phyloP scores from a whole-genome alignment of 2,329 filamentous ascomycete species.

The Ophiognomonia clavigignenti-juglandacearum region DNA sequence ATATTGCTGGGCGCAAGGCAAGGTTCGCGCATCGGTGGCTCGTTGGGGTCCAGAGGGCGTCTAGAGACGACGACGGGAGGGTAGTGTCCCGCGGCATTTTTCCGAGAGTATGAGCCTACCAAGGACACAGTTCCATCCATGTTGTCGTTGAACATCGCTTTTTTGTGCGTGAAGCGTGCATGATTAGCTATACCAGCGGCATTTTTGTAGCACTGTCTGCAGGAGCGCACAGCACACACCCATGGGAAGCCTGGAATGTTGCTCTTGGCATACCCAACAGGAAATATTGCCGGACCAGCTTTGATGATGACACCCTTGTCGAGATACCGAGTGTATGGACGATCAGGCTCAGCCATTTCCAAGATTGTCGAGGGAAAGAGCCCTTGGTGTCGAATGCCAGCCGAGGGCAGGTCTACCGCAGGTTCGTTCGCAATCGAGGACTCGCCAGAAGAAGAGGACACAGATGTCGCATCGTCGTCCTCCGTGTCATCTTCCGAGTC shows the following conservation, averaged over 20 bases:
- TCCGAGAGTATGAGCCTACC: slow-evolving; percentile 13
- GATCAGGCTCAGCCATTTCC: background rate
- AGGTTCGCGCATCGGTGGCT: slow-evolving; percentile 11
- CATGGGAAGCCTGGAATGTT: background rate
- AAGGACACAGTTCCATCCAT: slow-evolving; percentile 25
- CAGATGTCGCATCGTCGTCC: background rate
- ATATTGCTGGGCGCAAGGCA: background rate
- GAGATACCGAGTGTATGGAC: slow-evolving; percentile 1
- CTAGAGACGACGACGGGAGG: slow-evolving; percentile 21
- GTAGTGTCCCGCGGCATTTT: background rate
- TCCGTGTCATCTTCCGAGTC: background rate
- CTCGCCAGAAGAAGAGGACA: background rate
- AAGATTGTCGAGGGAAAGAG: slow-evolving; percentile 4
- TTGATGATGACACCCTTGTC: background rate
- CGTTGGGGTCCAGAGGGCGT: slow-evolving; percentile 9
- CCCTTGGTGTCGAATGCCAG: slow-evolving; percentile 2
- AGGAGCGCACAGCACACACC: slow-evolving; percentile 11
- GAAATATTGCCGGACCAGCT: slow-evolving; percentile 5
- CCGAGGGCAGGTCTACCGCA: slow-evolving; percentile 1
- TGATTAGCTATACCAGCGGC: background rate
- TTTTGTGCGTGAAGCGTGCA: slow-evolving; percentile 16
- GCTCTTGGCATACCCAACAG: slow-evolving; percentile 7
- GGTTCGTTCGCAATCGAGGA: slow-evolving; percentile 5
- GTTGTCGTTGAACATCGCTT: slow-evolving; percentile 23
- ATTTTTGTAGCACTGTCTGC: slow-evolving; percentile 3